Base-by-base conservation (phyloP, 139 green algal genomes). In the Volvox reticuliferus region DNA sequence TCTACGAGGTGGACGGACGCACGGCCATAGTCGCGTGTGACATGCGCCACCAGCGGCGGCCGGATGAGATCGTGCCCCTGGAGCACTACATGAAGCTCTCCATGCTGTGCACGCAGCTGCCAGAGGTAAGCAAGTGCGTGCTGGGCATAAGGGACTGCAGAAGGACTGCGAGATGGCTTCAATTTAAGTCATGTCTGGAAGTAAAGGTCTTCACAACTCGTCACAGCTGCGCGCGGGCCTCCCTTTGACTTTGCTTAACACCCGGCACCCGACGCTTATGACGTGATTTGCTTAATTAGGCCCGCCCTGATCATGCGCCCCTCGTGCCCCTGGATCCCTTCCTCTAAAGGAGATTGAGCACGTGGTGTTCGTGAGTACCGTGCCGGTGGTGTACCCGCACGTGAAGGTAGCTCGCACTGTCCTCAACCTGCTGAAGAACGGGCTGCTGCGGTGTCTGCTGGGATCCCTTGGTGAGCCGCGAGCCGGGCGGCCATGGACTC, bases 361-460 rank as follows among this genome's bases (percentile, higher is more conserved):
- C 71, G 63, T 95, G 0, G 87, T 94, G n/a, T 82, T 96, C 37
- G 35, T 94, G 13, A 89, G 86, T 62, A 93, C 93, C 2, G 92
- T 94, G 0, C 93, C 93, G 5, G 88, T 95, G 33, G 81, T 92
- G 55, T 93, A 93, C 84, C 84, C 84, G 36, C 84, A 89, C 68
- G 26, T 89, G 14, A 33, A 12, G 21, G 84, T 65, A 65, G 35
- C 68, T 3, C 36, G n/a, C 32, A 65, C 68, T 33, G 71, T 82
- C 16, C 63, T 88, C 1, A 16, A 26, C 12, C 5, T 44, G 26
- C 18, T 36, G 26, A 67, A 33, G 19, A 79, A 35, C 82, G 33
- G 69, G 9, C 5, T 65, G 0, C 22, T 79, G 65, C 5, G 2
- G 13, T 30, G 32, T 18, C 44, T 88, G 82, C 63, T 88, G 63